Evolutionary conservation across 371 early-diverging fungal species (phyloP).

Genomic region (Mycotypha africana): DNA sequence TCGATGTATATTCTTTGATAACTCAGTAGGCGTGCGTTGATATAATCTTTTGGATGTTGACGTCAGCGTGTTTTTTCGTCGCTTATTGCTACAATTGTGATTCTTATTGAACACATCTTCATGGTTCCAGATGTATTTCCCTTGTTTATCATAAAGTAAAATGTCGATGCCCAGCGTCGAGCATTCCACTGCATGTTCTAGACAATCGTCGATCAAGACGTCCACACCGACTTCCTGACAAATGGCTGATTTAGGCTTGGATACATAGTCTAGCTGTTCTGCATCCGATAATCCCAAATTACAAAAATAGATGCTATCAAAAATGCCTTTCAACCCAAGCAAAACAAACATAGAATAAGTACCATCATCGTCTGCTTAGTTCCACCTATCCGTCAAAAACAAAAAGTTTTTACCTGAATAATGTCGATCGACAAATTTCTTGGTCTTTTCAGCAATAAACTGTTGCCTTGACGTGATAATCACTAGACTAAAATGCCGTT

Average conservation of each 20-base stretch:
- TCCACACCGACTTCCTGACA: constrained; percentile 49
- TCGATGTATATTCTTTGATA: constrained; percentile 39
- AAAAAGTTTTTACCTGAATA: constrained; percentile 47
- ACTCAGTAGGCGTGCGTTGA: constrained; percentile 5
- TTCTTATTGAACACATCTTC: constrained; percentile 2
- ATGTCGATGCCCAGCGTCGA: constrained; percentile 36
- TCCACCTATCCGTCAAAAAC: too few relatives aligned
- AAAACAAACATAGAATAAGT: too few relatives aligned
- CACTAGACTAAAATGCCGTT: constrained; percentile 40
- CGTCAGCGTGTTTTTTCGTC: constrained; percentile 4
- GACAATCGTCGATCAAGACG: constrained; percentile 44
- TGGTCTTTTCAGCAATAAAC: constrained; percentile 46
- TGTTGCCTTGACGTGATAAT: constrained; percentile 49
- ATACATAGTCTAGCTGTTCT: constrained; percentile 36
- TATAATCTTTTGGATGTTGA: constrained; percentile 14
- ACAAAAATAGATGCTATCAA: constrained; percentile 50
- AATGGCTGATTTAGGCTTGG: constrained; percentile 46
- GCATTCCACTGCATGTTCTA: constrained; percentile 41
- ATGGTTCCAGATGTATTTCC: constrained; percentile 44
- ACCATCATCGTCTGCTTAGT: too few relatives aligned
- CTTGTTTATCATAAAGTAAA: constrained; percentile 38
- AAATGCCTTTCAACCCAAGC: constrained; percentile 38
- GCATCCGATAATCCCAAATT: constrained; percentile 38
- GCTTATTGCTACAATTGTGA: not conserved
- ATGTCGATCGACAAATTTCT: constrained; percentile 44